Evolutionary conservation across 2,329 filamentous ascomycete genomes (phyloP).

Genomic region (Penicillium sp.): DNA sequence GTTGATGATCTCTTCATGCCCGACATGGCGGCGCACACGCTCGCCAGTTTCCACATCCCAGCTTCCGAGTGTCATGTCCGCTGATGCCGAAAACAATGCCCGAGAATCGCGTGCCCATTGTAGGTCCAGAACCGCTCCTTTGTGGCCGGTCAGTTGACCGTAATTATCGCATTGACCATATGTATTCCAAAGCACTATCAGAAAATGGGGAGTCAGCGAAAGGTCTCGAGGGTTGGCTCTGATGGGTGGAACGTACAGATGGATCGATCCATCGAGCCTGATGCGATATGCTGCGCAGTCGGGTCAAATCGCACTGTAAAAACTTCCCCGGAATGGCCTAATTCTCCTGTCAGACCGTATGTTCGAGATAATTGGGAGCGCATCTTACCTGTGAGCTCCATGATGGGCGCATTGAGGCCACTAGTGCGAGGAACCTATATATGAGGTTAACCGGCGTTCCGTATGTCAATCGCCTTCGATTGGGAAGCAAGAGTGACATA

Average conservation of each 20-base stretch:
- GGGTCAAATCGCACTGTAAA: constrained; percentile 89
- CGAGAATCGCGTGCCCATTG: constrained; percentile 96
- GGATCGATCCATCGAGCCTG: constrained; percentile 88
- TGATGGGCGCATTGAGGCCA: constrained; percentile 79
- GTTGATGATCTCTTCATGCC: constrained; percentile 96
- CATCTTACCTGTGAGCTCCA: constrained; percentile 79
- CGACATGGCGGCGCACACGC: constrained; percentile 83
- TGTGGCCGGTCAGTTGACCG: constrained; percentile 80
- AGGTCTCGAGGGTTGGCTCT: neutral
- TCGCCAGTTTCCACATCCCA: constrained; percentile 94
- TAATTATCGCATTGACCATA: constrained; percentile 95
- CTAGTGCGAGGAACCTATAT: constrained; percentile 71
- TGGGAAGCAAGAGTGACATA: constrained; percentile 42
- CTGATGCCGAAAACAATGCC: constrained; percentile 85
- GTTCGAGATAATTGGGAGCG: neutral
- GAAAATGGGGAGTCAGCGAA: neutral
- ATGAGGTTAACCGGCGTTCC: constrained; percentile 12
- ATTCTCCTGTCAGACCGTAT: constrained; percentile 8
- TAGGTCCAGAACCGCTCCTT: constrained; percentile 82
- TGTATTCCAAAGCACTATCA: constrained; percentile 82
- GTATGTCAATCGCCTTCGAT: neutral
- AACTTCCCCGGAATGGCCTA: constrained; percentile 70
- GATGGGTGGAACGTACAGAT: constrained; percentile 59
- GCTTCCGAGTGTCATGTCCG: constrained; percentile 86
- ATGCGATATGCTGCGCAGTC: constrained; percentile 82